Evolutionary conservation across 441 rosid species (phyloP), one percentile per base, ranked within the genome.

Genomic region (Hypseocharis bilobata): DNA sequence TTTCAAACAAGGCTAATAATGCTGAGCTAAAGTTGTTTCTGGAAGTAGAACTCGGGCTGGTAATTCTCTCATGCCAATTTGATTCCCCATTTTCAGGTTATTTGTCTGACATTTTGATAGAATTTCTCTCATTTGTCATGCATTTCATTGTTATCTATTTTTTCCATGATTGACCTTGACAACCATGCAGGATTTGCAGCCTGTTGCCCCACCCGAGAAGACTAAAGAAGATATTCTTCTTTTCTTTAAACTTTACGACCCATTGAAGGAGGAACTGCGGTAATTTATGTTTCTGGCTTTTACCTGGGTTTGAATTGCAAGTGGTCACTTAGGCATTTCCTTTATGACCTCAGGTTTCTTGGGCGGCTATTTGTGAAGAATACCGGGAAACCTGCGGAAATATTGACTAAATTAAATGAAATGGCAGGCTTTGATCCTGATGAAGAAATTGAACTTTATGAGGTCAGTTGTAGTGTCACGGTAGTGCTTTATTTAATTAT

Each of bases 371-470:
- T 82, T 79, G 85, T 87, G 65, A 85, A 81, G 76, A 69, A 74
- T 72, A 69, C 71, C 66, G 80, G 84, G 63, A 83, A 85, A 80
- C 87, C 92, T 22, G 74, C 66, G 65, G 92, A 87, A 75, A 76
- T 82, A 69, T 68, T 81, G 69, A 64, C 77, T 40, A 80, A 80
- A 65, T 69, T 94, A 56, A 89, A 88, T 77, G 85, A 86, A 77
- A 84, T 94, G 99, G 94, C 94, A 67, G 94, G 96, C 64, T 89
- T 86, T 78, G 64, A 80, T 60, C 85, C 89, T 65, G 94, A 89
- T 80, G 89, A 85, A 72, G 96, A 88, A 72, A 83, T 94, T 63
- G 88, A 91, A 64, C 88, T 94, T 62, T 91, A 81, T 70, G 99
- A 93, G 97, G 99, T 94, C 57, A 16, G 61, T n/a, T 0, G 61